These are phyloP conservation scores for Cyamopsis tetragonoloba DNA, from an alignment of 306 rosid species.

Conservation along the genomic window DNA sequence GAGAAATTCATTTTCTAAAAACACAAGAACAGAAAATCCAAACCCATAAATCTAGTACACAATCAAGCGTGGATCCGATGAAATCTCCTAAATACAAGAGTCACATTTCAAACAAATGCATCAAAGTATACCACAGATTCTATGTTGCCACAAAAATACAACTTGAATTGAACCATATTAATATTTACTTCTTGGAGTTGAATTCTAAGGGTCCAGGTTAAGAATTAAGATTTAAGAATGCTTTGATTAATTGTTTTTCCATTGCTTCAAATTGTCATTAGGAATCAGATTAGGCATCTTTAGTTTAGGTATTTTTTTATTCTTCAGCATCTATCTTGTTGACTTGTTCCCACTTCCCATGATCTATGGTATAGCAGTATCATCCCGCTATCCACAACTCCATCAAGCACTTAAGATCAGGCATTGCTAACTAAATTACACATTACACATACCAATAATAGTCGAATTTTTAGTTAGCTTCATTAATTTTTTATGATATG, in stretches of 20 bases:
- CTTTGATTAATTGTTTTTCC: not conserved
- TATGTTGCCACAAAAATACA: not conserved
- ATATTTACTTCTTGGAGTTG: not conserved
- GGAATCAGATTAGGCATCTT: too few species aligned
- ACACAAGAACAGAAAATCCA: not conserved
- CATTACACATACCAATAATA: too few species aligned
- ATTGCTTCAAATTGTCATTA: not conserved
- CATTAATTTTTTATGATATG: too few species aligned
- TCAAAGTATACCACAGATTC: not conserved
- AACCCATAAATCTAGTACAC: not conserved
- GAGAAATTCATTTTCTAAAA: conserved; percentile 4
- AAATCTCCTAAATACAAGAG: not conserved
- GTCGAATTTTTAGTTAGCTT: too few species aligned
- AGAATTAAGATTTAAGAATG: not conserved
- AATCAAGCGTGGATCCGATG: not conserved
- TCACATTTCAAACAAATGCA: not conserved
- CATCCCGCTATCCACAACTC: too few species aligned
- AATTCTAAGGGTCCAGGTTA: not conserved
- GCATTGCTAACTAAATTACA: too few species aligned
- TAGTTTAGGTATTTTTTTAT: too few species aligned
- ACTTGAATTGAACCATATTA: not conserved
- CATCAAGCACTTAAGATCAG: too few species aligned
- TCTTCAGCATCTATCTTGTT: too few species aligned
- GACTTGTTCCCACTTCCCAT: too few species aligned
- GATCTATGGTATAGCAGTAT: too few species aligned